Base-by-base conservation (phyloP, 1,284 basidiomycete genomes). In the Fistulinella staudtii region DNA sequence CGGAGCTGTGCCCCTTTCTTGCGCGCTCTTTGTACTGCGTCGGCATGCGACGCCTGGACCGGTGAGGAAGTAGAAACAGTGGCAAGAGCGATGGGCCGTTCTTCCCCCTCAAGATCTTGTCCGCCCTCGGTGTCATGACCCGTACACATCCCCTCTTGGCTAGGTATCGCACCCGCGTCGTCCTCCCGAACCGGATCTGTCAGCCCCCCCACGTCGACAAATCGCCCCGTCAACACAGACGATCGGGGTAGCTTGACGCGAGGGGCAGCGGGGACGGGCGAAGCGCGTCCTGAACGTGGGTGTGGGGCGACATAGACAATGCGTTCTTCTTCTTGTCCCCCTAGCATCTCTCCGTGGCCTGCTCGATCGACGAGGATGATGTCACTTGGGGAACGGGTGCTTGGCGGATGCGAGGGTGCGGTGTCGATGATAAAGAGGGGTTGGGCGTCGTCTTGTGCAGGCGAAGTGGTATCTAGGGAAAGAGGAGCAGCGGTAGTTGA, bases 291-390 rank as follows among this genome's bases (percentile, higher is more conserved):
- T 5, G 54, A 57, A 10, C 71, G 69, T 9, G 77, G 78, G 53
- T 78, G 71, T 1, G 79, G 79, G 2, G 77, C 79, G n/a, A 74
- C 75, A 52, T 82, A 82, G 13, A 82, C 78, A 38, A 82, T 80
- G 1, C 69, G 52, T 46, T 80, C 79, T 23, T 80, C 79, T 4
- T 76, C 73, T 37, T 49, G 37, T 20, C 69, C 68, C 0, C 60
- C 62, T n/a, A 64, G 57, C 1, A 33, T 43, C 22, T 44, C 47
- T 0, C 45, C 51, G n/a, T 44, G 38, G 1, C 51, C 52, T 9
- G 30, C 27, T 17, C 54, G 46, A 36, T 64, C 54, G 30, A 61
- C 37, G 25, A 64, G 56, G 18, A 65, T 57, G 35, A 41, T 39
- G 4, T 66, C 60, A 20, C 49, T 61, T 10, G 43, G 34, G 17